Percentiles rank a stretch among this genome's conserved stretches.
phyloP scores from a whole-genome alignment of 441 rosid genomes.

The Geranium incanum region DNA sequence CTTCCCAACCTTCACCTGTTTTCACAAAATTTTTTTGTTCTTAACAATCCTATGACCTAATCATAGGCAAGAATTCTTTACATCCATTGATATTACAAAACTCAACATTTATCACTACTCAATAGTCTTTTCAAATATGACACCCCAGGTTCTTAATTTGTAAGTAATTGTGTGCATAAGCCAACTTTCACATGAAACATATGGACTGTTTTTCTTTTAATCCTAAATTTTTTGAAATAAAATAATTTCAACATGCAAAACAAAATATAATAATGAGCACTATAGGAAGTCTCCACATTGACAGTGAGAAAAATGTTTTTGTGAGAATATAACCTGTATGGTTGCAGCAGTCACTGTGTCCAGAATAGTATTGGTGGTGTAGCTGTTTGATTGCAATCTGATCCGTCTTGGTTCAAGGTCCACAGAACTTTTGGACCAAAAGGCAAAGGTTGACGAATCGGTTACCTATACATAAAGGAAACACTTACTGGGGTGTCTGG shows the following conservation, averaged over 20 bases:
- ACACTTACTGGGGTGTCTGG: constrained; percentile 14
- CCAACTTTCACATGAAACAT: neutral
- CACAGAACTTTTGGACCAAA: constrained; percentile 94
- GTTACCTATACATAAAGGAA: constrained; percentile 37
- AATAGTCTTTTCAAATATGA: too few relatives aligned
- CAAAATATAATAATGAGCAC: neutral
- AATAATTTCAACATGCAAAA: neutral
- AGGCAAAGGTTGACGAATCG: constrained; percentile 77
- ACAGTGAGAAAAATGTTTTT: neutral
- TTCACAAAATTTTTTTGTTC: neutral
- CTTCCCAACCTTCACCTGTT: neutral
- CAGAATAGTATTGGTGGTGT: constrained; percentile 77
- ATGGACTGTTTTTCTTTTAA: neutral
- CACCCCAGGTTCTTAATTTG: neutral
- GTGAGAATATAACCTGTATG: constrained; percentile 55
- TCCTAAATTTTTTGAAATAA: neutral
- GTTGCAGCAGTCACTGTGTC: constrained; percentile 95
- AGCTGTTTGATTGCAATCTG: constrained; percentile 86
- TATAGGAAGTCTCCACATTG: neutral
- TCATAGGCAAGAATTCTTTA: neutral
- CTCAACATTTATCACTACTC: neutral
- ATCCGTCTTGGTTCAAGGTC: constrained; percentile 87
- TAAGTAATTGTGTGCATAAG: neutral
- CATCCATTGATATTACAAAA: neutral
- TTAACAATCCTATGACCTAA: neutral